Percentiles rank a stretch among this genome's conserved stretches.
These are phyloP conservation scores for Podospora didyma DNA, from an alignment of 495 filamentous ascomycete genomes.

Conservation along the genomic window DNA sequence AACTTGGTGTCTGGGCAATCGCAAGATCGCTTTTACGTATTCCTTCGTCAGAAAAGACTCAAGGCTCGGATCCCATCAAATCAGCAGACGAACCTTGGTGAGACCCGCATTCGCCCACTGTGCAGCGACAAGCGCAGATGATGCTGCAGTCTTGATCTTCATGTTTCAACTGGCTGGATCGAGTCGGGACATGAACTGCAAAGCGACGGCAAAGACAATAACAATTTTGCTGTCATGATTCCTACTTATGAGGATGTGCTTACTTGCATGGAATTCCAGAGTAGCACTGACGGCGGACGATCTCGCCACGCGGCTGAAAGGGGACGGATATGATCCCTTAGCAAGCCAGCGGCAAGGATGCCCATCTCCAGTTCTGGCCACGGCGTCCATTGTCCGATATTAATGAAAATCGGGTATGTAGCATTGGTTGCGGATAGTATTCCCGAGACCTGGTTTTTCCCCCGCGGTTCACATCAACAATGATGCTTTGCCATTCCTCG, in stretches of 20 bases:
- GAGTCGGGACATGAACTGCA: no score
- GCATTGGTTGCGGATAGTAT: no score
- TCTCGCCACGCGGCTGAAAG: neutral
- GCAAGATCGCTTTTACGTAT: neutral
- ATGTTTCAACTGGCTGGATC: neutral
- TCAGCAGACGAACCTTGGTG: neutral
- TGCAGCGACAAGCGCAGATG: neutral
- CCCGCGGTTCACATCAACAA: no score
- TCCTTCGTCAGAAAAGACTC: neutral
- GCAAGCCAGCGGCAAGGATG: neutral
- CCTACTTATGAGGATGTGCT: no score
- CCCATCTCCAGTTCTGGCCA: neutral
- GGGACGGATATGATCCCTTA: neutral
- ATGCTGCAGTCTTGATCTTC: neutral
- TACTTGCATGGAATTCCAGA: neutral
- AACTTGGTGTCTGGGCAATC: conserved; percentile 26
- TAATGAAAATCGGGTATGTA: neutral
- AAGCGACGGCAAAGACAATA: no score
- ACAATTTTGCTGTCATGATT: no score
- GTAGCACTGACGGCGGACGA: neutral
- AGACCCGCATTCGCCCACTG: neutral
- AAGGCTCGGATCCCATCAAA: neutral
- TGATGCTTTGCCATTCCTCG: no score
- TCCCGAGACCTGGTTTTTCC: no score
- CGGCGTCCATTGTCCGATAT: neutral